phyloP scores from a whole-genome alignment of 441 rosid genomes.

The Populus hybrid region DNA sequence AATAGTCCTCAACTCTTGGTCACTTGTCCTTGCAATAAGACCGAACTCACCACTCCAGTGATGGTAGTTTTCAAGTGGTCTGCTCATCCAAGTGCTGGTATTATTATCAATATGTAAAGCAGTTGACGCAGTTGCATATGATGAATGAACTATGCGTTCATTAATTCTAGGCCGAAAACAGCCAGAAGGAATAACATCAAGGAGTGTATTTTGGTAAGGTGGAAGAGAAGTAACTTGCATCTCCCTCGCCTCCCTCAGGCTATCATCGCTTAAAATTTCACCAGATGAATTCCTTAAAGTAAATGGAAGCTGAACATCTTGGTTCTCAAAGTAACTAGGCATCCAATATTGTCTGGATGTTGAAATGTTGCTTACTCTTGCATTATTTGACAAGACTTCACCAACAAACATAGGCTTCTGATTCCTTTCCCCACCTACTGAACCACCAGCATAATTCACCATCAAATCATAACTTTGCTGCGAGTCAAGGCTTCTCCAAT shows the following conservation, averaged over 20 bases:
- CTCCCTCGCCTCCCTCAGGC: constrained; percentile 26
- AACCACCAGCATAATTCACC: too few species aligned
- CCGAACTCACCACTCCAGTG: constrained; percentile 31
- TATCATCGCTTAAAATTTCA: constrained; percentile 29
- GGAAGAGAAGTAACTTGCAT: constrained; percentile 24
- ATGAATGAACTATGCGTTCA: constrained; percentile 29
- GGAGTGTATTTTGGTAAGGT: constrained; percentile 19
- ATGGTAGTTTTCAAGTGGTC: constrained; percentile 19
- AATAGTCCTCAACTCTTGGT: constrained; percentile 16
- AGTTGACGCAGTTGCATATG: constrained; percentile 26
- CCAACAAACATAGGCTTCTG: too few species aligned
- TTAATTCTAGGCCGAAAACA: constrained; percentile 15
- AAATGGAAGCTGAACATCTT: constrained; percentile 28
- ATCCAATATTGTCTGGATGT: constrained; percentile 22
- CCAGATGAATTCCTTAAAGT: constrained; percentile 24
- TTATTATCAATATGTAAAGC: constrained; percentile 14
- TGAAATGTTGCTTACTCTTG: neutral
- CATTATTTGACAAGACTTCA: too few species aligned
- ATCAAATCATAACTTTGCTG: constrained; percentile 35
- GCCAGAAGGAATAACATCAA: constrained; percentile 33
- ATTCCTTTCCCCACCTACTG: too few species aligned
- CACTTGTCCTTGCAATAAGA: constrained; percentile 20
- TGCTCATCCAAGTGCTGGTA: constrained; percentile 24
- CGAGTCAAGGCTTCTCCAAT: too few species aligned
- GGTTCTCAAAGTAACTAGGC: constrained; percentile 24